phyloP scores from a whole-genome alignment of 1,284 basidiomycete genomes.

The Sparassis latifolia region DNA sequence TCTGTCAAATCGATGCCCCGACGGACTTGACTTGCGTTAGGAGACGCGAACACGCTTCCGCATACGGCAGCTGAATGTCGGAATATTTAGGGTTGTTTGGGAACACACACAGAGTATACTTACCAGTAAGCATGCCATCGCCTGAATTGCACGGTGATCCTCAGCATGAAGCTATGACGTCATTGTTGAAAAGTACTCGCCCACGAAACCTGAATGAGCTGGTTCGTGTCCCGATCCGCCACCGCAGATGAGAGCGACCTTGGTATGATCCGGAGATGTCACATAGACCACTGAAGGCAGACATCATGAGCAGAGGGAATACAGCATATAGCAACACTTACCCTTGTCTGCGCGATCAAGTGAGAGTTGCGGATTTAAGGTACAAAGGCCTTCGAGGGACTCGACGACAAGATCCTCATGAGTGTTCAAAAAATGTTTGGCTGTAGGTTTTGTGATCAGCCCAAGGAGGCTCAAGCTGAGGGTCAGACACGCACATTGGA shows the following conservation, averaged over 20 bases:
- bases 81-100: too few species aligned
- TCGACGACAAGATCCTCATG: conserved; percentile 69
- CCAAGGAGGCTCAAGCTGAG: neutral
- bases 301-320: neutral
- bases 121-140: conserved; percentile 72
- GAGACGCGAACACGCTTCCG: conserved; percentile 85
- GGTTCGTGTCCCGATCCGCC: conserved; percentile 93
- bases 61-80: conserved; percentile 64
- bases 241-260: conserved; percentile 82
- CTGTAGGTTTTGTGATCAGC: conserved; percentile 17
- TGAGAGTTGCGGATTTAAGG: conserved; percentile 62
- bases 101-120: conserved; percentile 5
- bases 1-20: conserved; percentile 75
- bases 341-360: conserved; percentile 67
- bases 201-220: conserved; percentile 78
- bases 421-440: conserved; percentile 74
- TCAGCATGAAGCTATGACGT: neutral
- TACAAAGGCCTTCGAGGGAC: conserved; percentile 68
- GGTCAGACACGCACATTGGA: conserved; percentile 3
- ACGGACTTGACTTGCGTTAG: conserved; percentile 78
- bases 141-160: conserved; percentile 34
- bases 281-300: conserved; percentile 52
- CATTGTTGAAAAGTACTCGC: conserved; percentile 29
- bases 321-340: conserved; percentile 16
- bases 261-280: conserved; percentile 47